Conservation (phyloP, 768 basidiomycete species). For the Boletus tomentosulus region DNA sequence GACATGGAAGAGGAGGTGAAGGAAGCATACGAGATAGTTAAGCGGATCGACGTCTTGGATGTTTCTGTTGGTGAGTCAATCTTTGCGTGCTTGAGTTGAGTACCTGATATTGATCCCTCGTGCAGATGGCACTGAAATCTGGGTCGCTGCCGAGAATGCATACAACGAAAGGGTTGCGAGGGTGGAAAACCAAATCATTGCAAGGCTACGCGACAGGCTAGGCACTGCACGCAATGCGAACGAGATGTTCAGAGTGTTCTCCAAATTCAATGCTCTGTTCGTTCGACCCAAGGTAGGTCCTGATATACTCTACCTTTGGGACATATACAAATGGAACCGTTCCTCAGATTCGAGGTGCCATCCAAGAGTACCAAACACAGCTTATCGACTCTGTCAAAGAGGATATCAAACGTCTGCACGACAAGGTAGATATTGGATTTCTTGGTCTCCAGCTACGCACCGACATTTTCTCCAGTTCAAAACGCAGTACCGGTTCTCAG, state of each 20-base stretch:
- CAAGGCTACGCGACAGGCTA: constrained; percentile 82
- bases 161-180: constrained; percentile 97
- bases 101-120: constrained; percentile 1
- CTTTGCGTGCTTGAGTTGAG: not conserved
- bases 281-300: constrained; percentile 83
- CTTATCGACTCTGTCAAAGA: constrained; percentile 99
- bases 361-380: constrained; percentile 98
- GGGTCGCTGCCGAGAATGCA: constrained; percentile 95
- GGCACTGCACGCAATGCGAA: constrained; percentile 96
- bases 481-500: constrained; percentile 91
- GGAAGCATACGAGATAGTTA: constrained; percentile 95
- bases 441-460: not conserved
- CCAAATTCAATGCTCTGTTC: constrained; percentile 96
- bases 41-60: constrained; percentile 93
- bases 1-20: constrained; percentile 99
- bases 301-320: not conserved
- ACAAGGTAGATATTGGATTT: constrained; percentile 54
- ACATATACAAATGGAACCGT: not conserved
- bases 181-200: constrained; percentile 98
- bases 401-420: constrained; percentile 92
- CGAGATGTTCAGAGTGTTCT: constrained; percentile 99
- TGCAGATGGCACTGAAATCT: constrained; percentile 93
- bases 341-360: constrained; percentile 87
- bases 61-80: constrained; percentile 75
- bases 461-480: constrained; percentile 61